Base-by-base conservation (phyloP, 768 basidiomycete genomes). In the Termitomyces sp. region DNA sequence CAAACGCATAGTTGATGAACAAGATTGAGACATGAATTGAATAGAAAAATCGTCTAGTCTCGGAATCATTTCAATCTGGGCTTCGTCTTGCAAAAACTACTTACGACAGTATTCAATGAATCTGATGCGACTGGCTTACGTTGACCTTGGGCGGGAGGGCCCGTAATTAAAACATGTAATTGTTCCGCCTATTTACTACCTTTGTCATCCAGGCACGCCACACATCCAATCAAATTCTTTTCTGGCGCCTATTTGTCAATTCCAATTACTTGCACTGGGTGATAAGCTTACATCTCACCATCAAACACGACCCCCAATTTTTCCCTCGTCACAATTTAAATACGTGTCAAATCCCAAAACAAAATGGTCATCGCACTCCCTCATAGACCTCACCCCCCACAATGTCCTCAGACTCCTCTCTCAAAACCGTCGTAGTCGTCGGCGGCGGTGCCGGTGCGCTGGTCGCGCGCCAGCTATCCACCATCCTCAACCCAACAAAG, bases 371-470 rank as follows among this genome's bases (percentile, higher is more conserved):
- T 18, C 24, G 4, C 22, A 18, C 28, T 28, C 28, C 2, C 28
- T 28, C 28, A n/a, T n/a, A n/a, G n/a, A n/a, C 28, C 28, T 28
- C 28, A 28, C 28, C 4, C 28, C 28, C 28, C 28, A 4, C 28
- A 3, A 44, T 44, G 42, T 28, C 33, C 35, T 28, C 49, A 56
- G 66, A 18, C 35, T 62, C 15, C 59, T 53, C 60, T 36, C 57
- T 56, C 48, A 54, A 58, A 35, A 67, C 69, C 50, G 63, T 68
- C 42, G 68, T 76, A 63, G 74, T 88, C 32, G 74, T 88, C 64
- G 73, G 88, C 55, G 89, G 84, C 28, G 88, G 85, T 51, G 74
- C 71, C 16, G 88, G 88, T 13, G 71, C 74, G 36, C 62, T 73
- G n/a, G 62, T 81, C 50, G 79, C 79, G 2, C 77, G 79, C 33